Conservation (phyloP, 2,329 filamentous ascomycete species). For the Aspergillus eucalypticola region DNA sequence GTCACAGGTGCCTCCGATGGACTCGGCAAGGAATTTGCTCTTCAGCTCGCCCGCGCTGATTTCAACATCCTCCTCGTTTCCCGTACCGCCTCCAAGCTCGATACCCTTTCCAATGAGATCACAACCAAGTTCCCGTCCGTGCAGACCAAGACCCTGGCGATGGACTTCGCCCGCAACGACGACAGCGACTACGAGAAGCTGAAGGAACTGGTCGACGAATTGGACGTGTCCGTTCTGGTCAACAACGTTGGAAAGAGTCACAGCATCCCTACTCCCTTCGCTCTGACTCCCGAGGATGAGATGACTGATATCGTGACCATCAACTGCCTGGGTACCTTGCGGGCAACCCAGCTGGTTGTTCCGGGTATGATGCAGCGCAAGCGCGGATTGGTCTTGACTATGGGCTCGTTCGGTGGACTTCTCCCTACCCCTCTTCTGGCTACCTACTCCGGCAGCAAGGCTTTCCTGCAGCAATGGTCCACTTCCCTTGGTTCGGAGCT, state of each 20-base stretch:
- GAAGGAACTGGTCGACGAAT: slow-evolving; percentile 64
- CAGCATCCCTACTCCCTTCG: slow-evolving; percentile 86
- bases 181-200: slow-evolving; percentile 78
- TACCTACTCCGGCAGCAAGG: slow-evolving; percentile 96
- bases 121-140: slow-evolving; percentile 65
- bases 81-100: slow-evolving; percentile 89
- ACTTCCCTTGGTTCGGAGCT: slow-evolving; percentile 82
- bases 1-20: slow-evolving; percentile 95
- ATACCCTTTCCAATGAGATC: slow-evolving; percentile 73
- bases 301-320: slow-evolving; percentile 89
- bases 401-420: slow-evolving; percentile 95
- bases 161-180: slow-evolving; percentile 85
- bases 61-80: slow-evolving; percentile 96
- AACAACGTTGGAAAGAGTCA: slow-evolving; percentile 98
- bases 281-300: slow-evolving; percentile 75
- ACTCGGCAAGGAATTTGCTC: slow-evolving; percentile 92
- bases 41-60: slow-evolving; percentile 84
- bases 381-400: slow-evolving; percentile 87
- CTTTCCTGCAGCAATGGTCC: slow-evolving; percentile 97
- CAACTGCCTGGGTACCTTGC: slow-evolving; percentile 89
- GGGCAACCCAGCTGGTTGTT: slow-evolving; percentile 80
- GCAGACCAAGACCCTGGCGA: slow-evolving; percentile 75
- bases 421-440: slow-evolving; percentile 89
- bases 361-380: slow-evolving; percentile 83
- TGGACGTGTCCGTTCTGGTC: slow-evolving; percentile 84